These are phyloP conservation scores for Heterobasidion parviporum DNA, from an alignment of 1,284 basidiomycete species.

Conservation along the genomic window DNA sequence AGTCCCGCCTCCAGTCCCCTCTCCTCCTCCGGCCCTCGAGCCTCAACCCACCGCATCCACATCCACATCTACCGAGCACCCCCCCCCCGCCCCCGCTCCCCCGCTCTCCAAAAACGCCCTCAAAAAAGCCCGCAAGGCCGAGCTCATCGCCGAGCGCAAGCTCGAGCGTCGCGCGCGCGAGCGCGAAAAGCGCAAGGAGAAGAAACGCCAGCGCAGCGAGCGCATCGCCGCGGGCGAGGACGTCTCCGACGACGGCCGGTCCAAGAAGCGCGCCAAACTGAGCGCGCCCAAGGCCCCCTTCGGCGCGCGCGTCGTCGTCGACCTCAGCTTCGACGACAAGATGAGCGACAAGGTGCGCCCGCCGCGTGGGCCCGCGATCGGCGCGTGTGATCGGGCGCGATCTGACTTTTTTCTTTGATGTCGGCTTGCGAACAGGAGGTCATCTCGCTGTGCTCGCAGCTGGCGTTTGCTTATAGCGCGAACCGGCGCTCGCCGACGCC, in stretches of 20 bases:
- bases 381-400: background rate
- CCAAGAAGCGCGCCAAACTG: constrained; percentile 33
- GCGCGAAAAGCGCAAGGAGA: constrained; percentile 63
- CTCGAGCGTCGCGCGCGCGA: constrained; percentile 70
- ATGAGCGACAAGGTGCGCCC: constrained; percentile 85
- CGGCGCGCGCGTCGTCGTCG: constrained; percentile 75
- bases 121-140: constrained; percentile 68
- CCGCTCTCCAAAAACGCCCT: constrained; percentile 72
- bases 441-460: constrained; percentile 78
- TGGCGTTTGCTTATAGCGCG: constrained; percentile 83
- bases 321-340: constrained; percentile 90
- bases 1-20: background rate
- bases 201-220: constrained; percentile 45
- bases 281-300: constrained; percentile 41
- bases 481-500: constrained; percentile 71
- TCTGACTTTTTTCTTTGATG: background rate
- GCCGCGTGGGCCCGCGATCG: background rate
- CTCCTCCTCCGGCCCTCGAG: too few relatives aligned
- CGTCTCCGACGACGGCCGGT: constrained; percentile 35
- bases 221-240: constrained; percentile 49
- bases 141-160: constrained; percentile 60
- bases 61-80: background rate
- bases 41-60: background rate
- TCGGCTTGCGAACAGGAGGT: constrained; percentile 57
- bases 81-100: constrained; percentile 12